Evolutionary conservation across 2,329 filamentous ascomycete genomes (phyloP).

Genomic region (Colletotrichum salicis): DNA sequence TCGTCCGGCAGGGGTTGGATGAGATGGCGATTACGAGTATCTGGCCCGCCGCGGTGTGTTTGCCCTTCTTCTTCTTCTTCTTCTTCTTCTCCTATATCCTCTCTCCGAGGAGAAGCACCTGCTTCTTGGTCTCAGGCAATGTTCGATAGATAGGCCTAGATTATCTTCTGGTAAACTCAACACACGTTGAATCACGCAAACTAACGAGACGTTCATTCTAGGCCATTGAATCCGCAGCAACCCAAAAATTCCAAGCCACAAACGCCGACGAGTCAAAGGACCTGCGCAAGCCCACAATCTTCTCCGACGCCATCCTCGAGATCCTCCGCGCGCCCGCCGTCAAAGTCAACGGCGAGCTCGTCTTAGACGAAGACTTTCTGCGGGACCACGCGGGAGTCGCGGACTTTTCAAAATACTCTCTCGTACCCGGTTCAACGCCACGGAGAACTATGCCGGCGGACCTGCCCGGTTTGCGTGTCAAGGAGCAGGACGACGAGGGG

Average conservation of each 20-base stretch:
- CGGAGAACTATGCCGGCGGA: conserved; percentile 80
- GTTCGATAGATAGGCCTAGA: background rate
- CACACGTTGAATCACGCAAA: background rate
- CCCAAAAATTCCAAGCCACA: conserved; percentile 59
- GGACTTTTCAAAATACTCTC: conserved; percentile 78
- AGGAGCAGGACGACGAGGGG: conserved; percentile 84
- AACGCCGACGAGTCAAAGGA: conserved; percentile 63
- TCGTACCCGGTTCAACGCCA: conserved; percentile 72
- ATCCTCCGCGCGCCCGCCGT: conserved; percentile 71
- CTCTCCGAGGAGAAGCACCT: background rate
- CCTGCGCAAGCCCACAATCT: conserved; percentile 77
- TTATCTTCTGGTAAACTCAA: background rate
- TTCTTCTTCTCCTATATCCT: background rate
- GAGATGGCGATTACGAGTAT: conserved; percentile 83
- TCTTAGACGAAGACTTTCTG: conserved; percentile 85
- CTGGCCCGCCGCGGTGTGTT: conserved; percentile 80
- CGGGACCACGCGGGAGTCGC: conserved; percentile 69
- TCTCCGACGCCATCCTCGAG: conserved; percentile 81
- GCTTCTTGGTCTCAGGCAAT: background rate
- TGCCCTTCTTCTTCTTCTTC: background rate
- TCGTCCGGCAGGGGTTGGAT: conserved; percentile 69
- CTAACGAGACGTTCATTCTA: conserved; percentile 23
- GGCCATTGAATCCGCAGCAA: conserved; percentile 81
- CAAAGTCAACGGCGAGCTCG: conserved; percentile 75
- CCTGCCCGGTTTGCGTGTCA: conserved; percentile 77